Conservation (phyloP, 176 grass and related monocot species). For the Carex scoparia region DNA sequence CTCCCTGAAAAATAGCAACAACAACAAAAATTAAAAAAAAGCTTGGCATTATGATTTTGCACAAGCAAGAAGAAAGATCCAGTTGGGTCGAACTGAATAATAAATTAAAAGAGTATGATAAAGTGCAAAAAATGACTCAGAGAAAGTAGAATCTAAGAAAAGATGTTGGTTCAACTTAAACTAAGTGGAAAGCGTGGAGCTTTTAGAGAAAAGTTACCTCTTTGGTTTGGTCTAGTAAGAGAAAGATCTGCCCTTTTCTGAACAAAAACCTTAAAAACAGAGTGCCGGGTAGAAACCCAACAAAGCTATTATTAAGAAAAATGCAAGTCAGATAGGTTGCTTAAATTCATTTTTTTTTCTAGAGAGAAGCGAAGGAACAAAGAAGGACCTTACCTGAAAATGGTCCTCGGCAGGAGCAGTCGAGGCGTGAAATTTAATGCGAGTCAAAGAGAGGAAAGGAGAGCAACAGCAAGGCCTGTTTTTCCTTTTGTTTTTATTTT, state of each 20-base stretch:
- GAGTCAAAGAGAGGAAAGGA: not conserved
- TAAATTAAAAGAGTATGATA: not conserved
- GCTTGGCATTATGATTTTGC: not conserved
- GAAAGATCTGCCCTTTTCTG: conserved; percentile 19
- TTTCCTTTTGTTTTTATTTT: not conserved
- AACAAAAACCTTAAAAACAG: conserved; percentile 27
- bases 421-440: conserved; percentile 23
- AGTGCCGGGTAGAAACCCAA: conserved; percentile 26
- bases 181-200: not conserved
- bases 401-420: conserved; percentile 15
- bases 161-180: not conserved
- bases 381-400: not conserved
- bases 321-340: conserved; percentile 18
- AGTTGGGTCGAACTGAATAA: not conserved
- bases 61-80: not conserved
- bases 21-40: not conserved
- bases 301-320: conserved; percentile 26
- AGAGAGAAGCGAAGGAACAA: conserved; percentile 19
- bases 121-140: not conserved
- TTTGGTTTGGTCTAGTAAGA: conserved; percentile 4
- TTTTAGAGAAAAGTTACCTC: conserved; percentile 28
- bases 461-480: not conserved
- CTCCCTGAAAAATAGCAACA: conserved; percentile 4
- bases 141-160: conserved; percentile 4
- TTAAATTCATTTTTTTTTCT: not conserved